Evolutionary conservation across 176 grass and related monocot species (phyloP).

Genomic region (Microstegium vimineum): DNA sequence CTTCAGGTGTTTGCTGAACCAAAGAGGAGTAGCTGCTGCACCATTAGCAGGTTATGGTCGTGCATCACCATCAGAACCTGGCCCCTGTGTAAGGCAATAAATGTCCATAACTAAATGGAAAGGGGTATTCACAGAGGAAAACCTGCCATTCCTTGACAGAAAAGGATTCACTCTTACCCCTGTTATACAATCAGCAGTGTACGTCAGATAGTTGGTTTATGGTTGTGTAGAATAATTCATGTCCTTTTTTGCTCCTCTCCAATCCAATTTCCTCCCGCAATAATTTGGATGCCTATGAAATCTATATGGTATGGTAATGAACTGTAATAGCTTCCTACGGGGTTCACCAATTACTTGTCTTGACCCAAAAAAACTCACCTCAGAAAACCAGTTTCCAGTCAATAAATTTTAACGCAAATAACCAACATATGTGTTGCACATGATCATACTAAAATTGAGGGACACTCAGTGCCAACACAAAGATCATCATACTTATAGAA

Average conservation of each 20-base stretch:
- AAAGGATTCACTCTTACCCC: constrained; percentile 7
- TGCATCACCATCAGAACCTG: constrained; percentile 52
- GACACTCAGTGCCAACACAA: not conserved
- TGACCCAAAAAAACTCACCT: not conserved
- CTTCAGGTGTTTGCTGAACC: constrained; percentile 94
- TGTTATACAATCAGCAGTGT: constrained; percentile 12
- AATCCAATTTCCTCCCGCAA: constrained; percentile 2
- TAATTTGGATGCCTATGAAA: not conserved
- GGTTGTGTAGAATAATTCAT: constrained; percentile 30
- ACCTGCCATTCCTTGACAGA: not conserved
- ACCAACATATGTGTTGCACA: constrained; percentile 8
- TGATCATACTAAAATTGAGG: constrained; percentile 14
- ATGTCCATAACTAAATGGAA: constrained; percentile 18
- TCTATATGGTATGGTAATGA: constrained; percentile 2
- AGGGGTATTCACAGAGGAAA: constrained; percentile 23
- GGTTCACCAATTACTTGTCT: constrained; percentile 6
- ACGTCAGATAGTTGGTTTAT: constrained; percentile 21
- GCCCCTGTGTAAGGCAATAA: constrained; percentile 78
- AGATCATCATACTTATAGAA: not conserved
- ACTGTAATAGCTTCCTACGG: not conserved
- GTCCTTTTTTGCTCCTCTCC: not conserved
- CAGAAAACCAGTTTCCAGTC: not conserved
- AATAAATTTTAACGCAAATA: constrained; percentile 1
- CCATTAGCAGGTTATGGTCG: constrained; percentile 55
- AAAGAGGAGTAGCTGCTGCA: constrained; percentile 86